These are phyloP conservation scores for Cyberlindnera xylosilytica DNA, from an alignment of 805 yeast species.

Conservation along the genomic window DNA sequence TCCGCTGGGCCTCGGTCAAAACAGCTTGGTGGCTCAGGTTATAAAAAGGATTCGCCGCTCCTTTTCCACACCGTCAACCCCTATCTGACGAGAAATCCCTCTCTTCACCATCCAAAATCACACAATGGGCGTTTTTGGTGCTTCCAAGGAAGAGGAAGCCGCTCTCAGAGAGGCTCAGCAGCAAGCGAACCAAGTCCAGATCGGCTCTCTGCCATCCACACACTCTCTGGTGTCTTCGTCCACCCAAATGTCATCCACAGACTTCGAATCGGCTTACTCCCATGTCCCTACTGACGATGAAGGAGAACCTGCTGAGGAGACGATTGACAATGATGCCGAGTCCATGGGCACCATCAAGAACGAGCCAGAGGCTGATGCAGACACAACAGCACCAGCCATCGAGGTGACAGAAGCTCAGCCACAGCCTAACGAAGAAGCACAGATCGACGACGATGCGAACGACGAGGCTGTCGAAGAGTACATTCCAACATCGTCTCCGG, in stretches of 20 bases:
- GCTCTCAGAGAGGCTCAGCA: slow-evolving; percentile 17
- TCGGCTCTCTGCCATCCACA: slow-evolving; percentile 2
- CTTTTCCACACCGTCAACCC: no score
- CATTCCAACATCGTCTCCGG: not conserved
- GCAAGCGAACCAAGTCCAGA: not conserved
- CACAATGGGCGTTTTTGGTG: slow-evolving; percentile 29
- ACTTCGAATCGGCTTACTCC: slow-evolving; percentile 25
- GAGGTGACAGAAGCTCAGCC: no score
- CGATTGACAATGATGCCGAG: slow-evolving; percentile 4
- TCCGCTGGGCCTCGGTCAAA: no score
- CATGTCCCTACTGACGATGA: slow-evolving; percentile 10
- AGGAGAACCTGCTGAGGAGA: not conserved
- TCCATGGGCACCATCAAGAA: slow-evolving; percentile 10
- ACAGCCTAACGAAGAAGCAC: no score
- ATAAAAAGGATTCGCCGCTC: not conserved
- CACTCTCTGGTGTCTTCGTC: slow-evolving; percentile 5
- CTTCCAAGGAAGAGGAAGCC: slow-evolving; percentile 21
- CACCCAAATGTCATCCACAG: slow-evolving; percentile 16
- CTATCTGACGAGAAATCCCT: no score
- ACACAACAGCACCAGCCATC: no score
- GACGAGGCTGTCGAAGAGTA: not conserved
- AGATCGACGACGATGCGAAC: no score
- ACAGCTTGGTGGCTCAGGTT: not conserved
- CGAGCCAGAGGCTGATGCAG: not conserved
- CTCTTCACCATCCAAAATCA: no score